Evolutionary conservation across 345 rosid species (phyloP).

Genomic region (Theobroma cacao): DNA sequence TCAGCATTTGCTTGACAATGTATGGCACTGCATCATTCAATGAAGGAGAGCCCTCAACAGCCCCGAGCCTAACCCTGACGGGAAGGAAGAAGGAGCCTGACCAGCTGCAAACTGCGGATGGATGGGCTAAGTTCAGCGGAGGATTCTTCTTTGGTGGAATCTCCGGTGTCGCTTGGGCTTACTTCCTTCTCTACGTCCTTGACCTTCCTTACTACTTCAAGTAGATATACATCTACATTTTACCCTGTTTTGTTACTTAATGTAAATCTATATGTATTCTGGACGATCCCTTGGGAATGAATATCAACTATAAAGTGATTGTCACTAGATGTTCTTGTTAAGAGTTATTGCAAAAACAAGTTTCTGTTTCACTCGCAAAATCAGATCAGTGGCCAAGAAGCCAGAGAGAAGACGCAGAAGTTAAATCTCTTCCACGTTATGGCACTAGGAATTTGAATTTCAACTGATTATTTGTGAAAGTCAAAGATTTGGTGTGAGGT

Average conservation of each 20-base stretch:
- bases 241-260: not conserved
- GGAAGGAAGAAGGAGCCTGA: constrained; percentile 96
- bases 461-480: not conserved
- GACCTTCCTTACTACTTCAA: constrained; percentile 89
- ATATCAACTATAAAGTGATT: not conserved
- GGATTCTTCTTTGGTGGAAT: constrained; percentile 97
- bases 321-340: not conserved
- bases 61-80: constrained; percentile 77
- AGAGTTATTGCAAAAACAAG: not conserved
- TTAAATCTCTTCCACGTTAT: no score
- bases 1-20: constrained; percentile 85
- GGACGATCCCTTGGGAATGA: not conserved
- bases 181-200: constrained; percentile 78
- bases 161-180: constrained; percentile 96
- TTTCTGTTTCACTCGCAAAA: not conserved
- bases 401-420: not conserved
- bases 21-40: constrained; percentile 75
- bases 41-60: constrained; percentile 84
- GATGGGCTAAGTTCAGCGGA: constrained; percentile 89
- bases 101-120: constrained; percentile 89
- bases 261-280: not conserved
- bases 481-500: no score
- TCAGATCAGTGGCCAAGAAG: not conserved
- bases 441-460: no score
- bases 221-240: constrained; percentile 26